Base-by-base conservation (phyloP, 148 eudicot species). In the Rhododendron simsii region DNA sequence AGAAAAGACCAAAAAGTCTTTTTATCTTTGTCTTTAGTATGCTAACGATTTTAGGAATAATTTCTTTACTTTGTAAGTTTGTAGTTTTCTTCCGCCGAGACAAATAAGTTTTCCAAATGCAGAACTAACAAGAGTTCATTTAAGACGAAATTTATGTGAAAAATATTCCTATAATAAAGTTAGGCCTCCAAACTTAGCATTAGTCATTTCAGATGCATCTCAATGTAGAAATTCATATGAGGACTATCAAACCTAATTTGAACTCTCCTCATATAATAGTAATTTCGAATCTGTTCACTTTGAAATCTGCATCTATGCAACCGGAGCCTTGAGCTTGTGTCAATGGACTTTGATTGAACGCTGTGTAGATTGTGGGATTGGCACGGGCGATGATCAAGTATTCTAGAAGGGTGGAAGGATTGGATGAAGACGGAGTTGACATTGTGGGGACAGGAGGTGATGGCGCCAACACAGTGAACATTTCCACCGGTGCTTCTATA, bases 381-480 rank as follows among this genome's bases (percentile, higher is more conserved):
- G 98, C 99, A n/a, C 94, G 92, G 86, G 98, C 98, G 48, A 98
- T 98, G 98, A 92, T 98, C 89, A 94, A 91, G 48, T 96, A 91
- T 69, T 89, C 93, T 59, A 89, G 78, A 86, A 92, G 87, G 75
- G 95, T 98, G 59, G 94, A 93, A 84, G 98, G 98, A 44, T 89
- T 98, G 82, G 89, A 50, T 85, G 91, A 47, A 82, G 85, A 94
- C 86, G 98, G 85, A 15, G 98, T 95, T 48, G 99, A 98, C 86
- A 98, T 98, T 84, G 99, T 98, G 86, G 99, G 99, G 41, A 98
- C 98, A 0, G 99, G 99, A 18, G 99, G 99, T n/a, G 99, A 98
- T 88, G 99, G 99, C 0, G 98, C 99, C 18, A 98, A 98, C 90
- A 98, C 99, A 0, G 98, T 98, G 87, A 98, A 98, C 78, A 98